phyloP scores from a whole-genome alignment of 208 protist genomes.

The Trypanosoma grayi region DNA sequence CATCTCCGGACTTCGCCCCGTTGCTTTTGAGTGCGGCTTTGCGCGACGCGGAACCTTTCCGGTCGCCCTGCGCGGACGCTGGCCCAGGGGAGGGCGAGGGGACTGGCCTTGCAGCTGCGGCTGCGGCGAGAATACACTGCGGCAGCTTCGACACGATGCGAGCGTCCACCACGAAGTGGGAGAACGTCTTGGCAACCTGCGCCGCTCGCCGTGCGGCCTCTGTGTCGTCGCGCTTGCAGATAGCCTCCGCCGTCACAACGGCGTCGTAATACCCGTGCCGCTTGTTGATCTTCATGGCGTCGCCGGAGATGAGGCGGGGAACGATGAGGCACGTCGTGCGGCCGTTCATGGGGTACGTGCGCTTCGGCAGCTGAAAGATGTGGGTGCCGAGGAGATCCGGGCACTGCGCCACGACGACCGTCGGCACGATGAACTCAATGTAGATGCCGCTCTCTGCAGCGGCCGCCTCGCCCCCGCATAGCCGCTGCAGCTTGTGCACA shows the following conservation, averaged over 20 bases:
- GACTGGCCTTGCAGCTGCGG: constrained; percentile 23
- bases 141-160: constrained; percentile 73
- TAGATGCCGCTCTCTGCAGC: constrained; percentile 63
- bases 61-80: neutral
- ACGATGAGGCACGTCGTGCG: constrained; percentile 79
- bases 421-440: constrained; percentile 65
- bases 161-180: constrained; percentile 74
- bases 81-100: constrained; percentile 8
- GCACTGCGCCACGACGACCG: constrained; percentile 59
- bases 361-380: constrained; percentile 61
- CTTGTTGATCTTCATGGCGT: constrained; percentile 85
- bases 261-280: constrained; percentile 84
- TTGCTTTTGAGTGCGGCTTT: too few relatives aligned
- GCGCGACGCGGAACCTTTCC: neutral
- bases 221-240: constrained; percentile 65
- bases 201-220: constrained; percentile 54
- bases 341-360: constrained; percentile 55
- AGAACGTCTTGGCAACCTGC: constrained; percentile 75
- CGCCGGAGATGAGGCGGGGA: constrained; percentile 61
- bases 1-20: neutral
- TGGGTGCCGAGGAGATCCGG: constrained; percentile 43
- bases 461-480: constrained; percentile 29
- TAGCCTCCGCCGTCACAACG: constrained; percentile 80
- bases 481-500: constrained; percentile 71
- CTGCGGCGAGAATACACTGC: constrained; percentile 29